These are phyloP conservation scores for Saitozyma podzolica DNA, from an alignment of 768 basidiomycete genomes.

Conservation along the genomic window DNA sequence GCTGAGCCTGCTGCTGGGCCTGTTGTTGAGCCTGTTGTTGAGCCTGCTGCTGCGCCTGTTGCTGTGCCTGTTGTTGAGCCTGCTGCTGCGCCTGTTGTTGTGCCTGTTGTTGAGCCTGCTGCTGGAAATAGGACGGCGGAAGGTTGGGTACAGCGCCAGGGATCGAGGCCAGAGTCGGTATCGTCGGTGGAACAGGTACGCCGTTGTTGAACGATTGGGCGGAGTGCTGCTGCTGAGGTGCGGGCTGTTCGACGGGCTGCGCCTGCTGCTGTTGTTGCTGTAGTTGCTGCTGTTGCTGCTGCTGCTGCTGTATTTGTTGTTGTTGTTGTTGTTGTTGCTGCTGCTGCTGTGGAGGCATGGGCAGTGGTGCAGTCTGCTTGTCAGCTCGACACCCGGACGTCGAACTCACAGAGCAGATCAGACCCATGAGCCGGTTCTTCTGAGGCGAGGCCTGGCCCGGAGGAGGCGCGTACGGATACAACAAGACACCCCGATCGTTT, in stretches of 20 bases:
- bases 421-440: background rate
- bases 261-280: background rate
- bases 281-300: background rate
- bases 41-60: background rate
- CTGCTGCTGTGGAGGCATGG: background rate
- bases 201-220: background rate
- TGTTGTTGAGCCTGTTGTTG: background rate
- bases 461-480: background rate
- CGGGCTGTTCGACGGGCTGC: background rate
- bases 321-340: background rate
- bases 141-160: background rate
- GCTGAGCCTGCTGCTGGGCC: background rate
- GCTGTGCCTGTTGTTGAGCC: background rate
- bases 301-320: background rate
- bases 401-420: background rate
- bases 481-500: background rate
- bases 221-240: background rate
- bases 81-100: background rate
- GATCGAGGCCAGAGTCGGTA: slow-evolving; percentile 1
- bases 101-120: background rate
- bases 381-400: background rate
- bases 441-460: background rate
- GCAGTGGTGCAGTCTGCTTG: background rate
- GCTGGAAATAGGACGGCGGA: background rate
- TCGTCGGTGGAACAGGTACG: background rate